Percentiles rank a stretch among this genome's conserved stretches.
phyloP scores from a whole-genome alignment of 768 basidiomycete species.

The Pleurotus citrinopileatus region DNA sequence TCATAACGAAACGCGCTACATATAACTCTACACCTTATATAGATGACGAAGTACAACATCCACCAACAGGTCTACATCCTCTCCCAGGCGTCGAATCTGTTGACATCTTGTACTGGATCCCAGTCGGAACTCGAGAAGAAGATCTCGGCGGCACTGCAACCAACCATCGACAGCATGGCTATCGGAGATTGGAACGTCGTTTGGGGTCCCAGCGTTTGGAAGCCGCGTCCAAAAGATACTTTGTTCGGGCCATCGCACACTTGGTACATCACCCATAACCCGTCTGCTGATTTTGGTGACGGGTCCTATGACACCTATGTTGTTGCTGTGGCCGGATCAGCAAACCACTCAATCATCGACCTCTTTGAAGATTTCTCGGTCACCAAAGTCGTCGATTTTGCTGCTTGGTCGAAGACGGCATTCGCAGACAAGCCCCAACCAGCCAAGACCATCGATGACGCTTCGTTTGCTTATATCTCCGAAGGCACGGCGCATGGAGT shows the following conservation, averaged over 20 bases:
- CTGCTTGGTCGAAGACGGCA: not conserved
- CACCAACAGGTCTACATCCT: not conserved
- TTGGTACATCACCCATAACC: conserved; percentile 6
- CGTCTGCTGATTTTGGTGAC: not conserved
- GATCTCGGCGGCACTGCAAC: not conserved
- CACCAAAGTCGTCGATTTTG: conserved; percentile 6
- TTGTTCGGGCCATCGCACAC: not conserved
- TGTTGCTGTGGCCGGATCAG: conserved; percentile 2
- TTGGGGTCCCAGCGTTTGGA: conserved; percentile 6
- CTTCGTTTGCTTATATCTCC: conserved; percentile 1
- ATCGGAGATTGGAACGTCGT: conserved; percentile 2
- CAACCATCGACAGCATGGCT: not conserved
- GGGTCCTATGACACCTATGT: conserved; percentile 1
- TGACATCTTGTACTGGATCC: not conserved
- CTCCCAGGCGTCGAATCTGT: conserved; percentile 2
- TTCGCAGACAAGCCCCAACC: not conserved
- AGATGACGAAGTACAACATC: not conserved
- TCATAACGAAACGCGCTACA: too few relatives aligned
- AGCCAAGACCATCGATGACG: not conserved
- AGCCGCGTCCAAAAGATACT: not conserved
- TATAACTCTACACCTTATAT: too few relatives aligned
- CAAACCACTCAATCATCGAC: not conserved
- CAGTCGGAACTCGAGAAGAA: not conserved
- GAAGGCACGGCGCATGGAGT: conserved; percentile 3
- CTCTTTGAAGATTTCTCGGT: not conserved